phyloP scores from a whole-genome alignment of 345 rosid genomes.

The Angophora floribunda region DNA sequence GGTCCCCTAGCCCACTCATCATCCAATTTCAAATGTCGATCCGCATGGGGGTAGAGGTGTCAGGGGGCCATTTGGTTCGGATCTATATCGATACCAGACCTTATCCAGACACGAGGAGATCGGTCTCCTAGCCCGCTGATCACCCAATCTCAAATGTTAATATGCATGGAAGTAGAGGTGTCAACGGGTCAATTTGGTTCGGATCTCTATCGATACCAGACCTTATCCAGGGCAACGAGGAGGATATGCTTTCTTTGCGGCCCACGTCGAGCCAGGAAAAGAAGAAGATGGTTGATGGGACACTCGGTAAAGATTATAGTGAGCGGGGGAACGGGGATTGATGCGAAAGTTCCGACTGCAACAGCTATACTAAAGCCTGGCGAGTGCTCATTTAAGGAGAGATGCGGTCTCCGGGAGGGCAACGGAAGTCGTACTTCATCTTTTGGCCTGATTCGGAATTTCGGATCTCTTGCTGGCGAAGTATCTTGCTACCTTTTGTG shows the following conservation, averaged over 20 bases:
- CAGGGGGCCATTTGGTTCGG: not conserved
- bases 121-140: not conserved
- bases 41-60: not conserved
- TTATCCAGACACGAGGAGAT: too few species aligned
- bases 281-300: not conserved
- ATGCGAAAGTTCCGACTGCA: not conserved
- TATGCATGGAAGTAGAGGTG: not conserved
- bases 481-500: not conserved
- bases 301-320: not conserved
- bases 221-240: too few species aligned
- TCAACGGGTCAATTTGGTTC: not conserved
- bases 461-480: not conserved
- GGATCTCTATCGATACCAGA: not conserved
- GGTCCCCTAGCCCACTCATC: not conserved
- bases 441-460: not conserved
- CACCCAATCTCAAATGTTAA: not conserved
- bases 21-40: not conserved
- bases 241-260: too few species aligned
- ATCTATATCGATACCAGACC: not conserved
- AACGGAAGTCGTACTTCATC: not conserved
- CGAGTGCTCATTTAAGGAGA: not conserved
- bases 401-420: not conserved
- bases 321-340: not conserved
- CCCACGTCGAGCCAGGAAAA: too few species aligned
- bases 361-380: not conserved